phyloP scores from a whole-genome alignment of 1,139 yeast genomes.

The Kodamaea alishanica region DNA sequence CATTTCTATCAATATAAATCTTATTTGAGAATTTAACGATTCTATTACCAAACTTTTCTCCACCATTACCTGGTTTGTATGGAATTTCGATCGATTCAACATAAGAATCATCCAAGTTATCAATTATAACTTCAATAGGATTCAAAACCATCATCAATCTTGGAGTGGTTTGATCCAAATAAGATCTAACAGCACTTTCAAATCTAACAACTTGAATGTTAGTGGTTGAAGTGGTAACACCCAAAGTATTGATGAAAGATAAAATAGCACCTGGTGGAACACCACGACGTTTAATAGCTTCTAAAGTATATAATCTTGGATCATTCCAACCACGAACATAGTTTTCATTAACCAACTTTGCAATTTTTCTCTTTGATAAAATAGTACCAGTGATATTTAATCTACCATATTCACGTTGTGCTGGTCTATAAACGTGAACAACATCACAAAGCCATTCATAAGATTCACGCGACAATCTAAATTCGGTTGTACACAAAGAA shows the following conservation, averaged over 20 bases:
- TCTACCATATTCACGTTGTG: conserved; percentile 97
- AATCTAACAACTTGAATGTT: conserved; percentile 88
- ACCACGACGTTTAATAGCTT: conserved; percentile 95
- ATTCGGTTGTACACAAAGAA: conserved; percentile 93
- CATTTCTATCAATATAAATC: conserved; percentile 80
- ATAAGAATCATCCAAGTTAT: conserved; percentile 73
- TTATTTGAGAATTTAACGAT: conserved; percentile 70
- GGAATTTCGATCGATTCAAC: conserved; percentile 74
- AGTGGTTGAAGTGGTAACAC: conserved; percentile 91
- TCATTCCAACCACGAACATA: conserved; percentile 97
- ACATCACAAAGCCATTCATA: conserved; percentile 99
- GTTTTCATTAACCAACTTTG: conserved; percentile 77
- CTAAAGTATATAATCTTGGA: conserved; percentile 92
- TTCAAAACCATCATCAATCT: conserved; percentile 90
- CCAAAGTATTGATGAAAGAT: conserved; percentile 88
- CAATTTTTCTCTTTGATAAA: conserved; percentile 92
- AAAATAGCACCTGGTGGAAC: conserved; percentile 98
- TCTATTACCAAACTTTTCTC: conserved; percentile 55
- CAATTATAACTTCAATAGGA: conserved; percentile 80
- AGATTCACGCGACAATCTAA: conserved; percentile 84
- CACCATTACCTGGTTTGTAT: conserved; percentile 76
- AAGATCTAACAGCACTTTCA: conserved; percentile 83
- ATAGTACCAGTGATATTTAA: conserved; percentile 92
- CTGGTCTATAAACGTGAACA: conserved; percentile 92
- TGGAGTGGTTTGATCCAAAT: conserved; percentile 87